A percentile compares a stretch with the other conserved stretches of the same genome.
Evolutionary conservation across 2,329 filamentous ascomycete species (phyloP).

Genomic region (Herpomyces periplanetae): DNA sequence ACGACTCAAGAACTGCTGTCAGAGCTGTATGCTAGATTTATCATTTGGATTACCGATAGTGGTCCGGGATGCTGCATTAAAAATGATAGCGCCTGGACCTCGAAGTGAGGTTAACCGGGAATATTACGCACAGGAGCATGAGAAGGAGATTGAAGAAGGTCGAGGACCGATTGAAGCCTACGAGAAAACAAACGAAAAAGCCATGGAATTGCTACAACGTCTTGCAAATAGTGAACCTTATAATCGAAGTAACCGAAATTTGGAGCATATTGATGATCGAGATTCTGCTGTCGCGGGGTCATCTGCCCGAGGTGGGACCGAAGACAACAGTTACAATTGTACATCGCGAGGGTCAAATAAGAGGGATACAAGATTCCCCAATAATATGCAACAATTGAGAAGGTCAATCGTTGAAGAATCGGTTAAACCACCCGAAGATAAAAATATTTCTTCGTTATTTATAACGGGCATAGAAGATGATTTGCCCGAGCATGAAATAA

Average conservation of each 20-base stretch:
- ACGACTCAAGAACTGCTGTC: constrained; percentile 88
- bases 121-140: constrained; percentile 90
- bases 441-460: constrained; percentile 64
- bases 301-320: constrained; percentile 8
- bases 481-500: constrained; percentile 57
- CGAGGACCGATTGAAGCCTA: constrained; percentile 44
- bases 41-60: constrained; percentile 82
- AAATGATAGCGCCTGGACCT: constrained; percentile 84
- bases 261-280: constrained; percentile 15
- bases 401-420: constrained; percentile 53
- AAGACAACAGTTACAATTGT: constrained; percentile 13
- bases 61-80: constrained; percentile 72
- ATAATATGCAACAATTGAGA: constrained; percentile 31
- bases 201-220: constrained; percentile 41
- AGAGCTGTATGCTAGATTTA: constrained; percentile 91
- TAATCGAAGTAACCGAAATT: constrained; percentile 47
- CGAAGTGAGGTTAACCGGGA: constrained; percentile 74
- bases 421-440: constrained; percentile 43
- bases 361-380: constrained; percentile 16
- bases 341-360: constrained; percentile 11
- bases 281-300: constrained; percentile 9
- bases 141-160: constrained; percentile 74
- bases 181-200: constrained; percentile 88
- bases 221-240: constrained; percentile 79
- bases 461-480: constrained; percentile 87